Conservation (phyloP, 2,329 filamentous ascomycete genomes). For the Triangularia setosa region DNA sequence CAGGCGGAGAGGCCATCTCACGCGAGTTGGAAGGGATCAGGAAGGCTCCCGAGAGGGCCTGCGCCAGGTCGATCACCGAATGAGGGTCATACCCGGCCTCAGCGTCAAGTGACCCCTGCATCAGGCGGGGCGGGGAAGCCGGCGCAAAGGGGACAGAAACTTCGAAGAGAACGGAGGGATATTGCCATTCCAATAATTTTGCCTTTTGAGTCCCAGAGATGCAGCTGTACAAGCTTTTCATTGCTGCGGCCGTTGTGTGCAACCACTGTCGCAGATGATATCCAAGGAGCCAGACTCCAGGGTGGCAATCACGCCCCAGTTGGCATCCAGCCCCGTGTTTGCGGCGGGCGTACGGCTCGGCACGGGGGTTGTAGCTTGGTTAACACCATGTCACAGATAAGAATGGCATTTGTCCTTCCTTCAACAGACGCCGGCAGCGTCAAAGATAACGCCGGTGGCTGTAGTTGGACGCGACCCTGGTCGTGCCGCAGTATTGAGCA, state of each 20-base stretch:
- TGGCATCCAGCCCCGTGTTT: background rate
- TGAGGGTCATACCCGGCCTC: constrained; percentile 3
- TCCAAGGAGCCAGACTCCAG: background rate
- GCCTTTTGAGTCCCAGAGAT: background rate
- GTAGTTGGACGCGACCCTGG: background rate
- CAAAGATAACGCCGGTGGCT: constrained; percentile 1
- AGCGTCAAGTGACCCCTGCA: constrained; percentile 2
- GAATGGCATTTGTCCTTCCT: background rate
- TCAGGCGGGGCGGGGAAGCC: background rate
- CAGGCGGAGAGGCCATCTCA: background rate
- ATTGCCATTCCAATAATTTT: background rate
- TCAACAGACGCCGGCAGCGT: background rate
- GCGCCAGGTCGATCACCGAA: background rate
- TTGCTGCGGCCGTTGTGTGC: background rate
- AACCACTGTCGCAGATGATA: background rate
- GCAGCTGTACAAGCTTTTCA: background rate
- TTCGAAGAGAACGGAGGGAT: background rate
- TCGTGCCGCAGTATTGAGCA: constrained; percentile 2
- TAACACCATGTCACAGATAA: background rate
- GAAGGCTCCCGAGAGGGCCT: background rate
- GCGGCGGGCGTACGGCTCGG: background rate
- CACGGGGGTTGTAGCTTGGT: background rate
- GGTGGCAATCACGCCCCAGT: background rate
- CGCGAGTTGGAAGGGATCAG: background rate
- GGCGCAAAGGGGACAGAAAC: background rate